phyloP scores from a whole-genome alignment of 2,329 filamentous ascomycete genomes.

The Thielaviopsis musarum region DNA sequence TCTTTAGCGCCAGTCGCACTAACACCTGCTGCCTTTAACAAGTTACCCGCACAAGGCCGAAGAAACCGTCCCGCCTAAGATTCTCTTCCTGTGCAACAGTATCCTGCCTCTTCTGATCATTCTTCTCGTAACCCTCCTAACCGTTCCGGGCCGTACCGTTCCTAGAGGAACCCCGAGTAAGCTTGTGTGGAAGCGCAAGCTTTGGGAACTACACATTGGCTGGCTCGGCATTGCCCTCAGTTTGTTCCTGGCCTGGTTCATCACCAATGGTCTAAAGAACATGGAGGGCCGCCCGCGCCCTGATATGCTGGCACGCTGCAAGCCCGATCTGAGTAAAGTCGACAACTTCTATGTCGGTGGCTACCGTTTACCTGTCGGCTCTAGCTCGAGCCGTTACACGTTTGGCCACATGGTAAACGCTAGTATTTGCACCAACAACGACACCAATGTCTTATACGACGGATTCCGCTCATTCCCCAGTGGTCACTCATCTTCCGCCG shows the following conservation, averaged over 20 bases:
- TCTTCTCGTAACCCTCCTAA: slow-evolving; percentile 45
- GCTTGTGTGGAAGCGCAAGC: slow-evolving; percentile 60
- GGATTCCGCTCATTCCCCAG: slow-evolving; percentile 64
- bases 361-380: slow-evolving; percentile 38
- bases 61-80: slow-evolving; percentile 56
- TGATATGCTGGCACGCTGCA: slow-evolving; percentile 65
- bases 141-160: slow-evolving; percentile 58
- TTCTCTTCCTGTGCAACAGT: slow-evolving; percentile 47
- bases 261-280: slow-evolving; percentile 77
- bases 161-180: slow-evolving; percentile 42
- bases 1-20: not conserved
- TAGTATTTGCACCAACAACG: slow-evolving; percentile 54
- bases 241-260: slow-evolving; percentile 55
- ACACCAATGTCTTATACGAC: slow-evolving; percentile 48
- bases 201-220: slow-evolving; percentile 82
- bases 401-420: slow-evolving; percentile 45
- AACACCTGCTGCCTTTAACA: not conserved
- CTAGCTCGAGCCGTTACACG: slow-evolving; percentile 16
- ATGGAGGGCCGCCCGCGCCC: slow-evolving; percentile 55
- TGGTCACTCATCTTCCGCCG: slow-evolving; percentile 46
- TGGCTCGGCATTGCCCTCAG: slow-evolving; percentile 68
- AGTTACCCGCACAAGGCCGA: slow-evolving; percentile 53
- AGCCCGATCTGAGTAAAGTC: slow-evolving; percentile 54
- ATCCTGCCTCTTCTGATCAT: slow-evolving; percentile 52
- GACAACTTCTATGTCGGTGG: slow-evolving; percentile 45